A percentile compares a stretch with the other conserved stretches of the same genome.
Conservation (phyloP, 2,329 filamentous ascomycete species). For the Sclerotinia glacialis region DNA sequence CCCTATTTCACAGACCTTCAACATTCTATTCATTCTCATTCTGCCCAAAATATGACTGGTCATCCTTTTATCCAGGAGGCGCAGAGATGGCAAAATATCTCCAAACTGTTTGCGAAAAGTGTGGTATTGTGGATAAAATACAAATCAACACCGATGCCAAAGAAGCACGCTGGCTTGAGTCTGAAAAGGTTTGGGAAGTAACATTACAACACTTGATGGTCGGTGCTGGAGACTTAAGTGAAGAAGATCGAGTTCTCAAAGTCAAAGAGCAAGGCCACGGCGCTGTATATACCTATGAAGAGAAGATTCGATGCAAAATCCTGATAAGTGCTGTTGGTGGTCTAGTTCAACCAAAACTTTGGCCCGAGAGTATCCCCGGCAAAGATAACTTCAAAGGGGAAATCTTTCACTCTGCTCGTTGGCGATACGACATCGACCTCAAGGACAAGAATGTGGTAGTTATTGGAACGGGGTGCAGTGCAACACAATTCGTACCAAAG, state of each 20-base stretch:
- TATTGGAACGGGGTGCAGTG: slow-evolving; percentile 56
- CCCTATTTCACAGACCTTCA: slow-evolving; percentile 46
- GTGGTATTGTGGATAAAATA: slow-evolving; percentile 55
- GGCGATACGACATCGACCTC: slow-evolving; percentile 52
- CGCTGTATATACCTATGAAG: slow-evolving; percentile 50
- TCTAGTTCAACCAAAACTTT: slow-evolving; percentile 52
- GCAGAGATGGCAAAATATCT: slow-evolving; percentile 58
- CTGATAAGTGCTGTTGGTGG: slow-evolving; percentile 54
- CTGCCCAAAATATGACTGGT: slow-evolving; percentile 58
- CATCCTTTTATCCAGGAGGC: slow-evolving; percentile 55
- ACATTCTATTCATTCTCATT: slow-evolving; percentile 60
- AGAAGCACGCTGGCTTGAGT: slow-evolving; percentile 50
- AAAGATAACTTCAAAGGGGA: slow-evolving; percentile 52
- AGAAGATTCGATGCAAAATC: slow-evolving; percentile 53
- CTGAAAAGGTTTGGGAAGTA: slow-evolving; percentile 55
- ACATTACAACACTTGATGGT: slow-evolving; percentile 49
- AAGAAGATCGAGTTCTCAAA: slow-evolving; percentile 46
- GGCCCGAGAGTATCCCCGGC: slow-evolving; percentile 51
- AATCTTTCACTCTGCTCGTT: slow-evolving; percentile 57
- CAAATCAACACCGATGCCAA: slow-evolving; percentile 57
- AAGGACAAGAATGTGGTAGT: slow-evolving; percentile 55
- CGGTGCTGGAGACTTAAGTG: slow-evolving; percentile 53
- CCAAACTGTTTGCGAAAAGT: slow-evolving; percentile 51
- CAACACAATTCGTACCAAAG: slow-evolving; percentile 54
- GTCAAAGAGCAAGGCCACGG: slow-evolving; percentile 45